Conservation (phyloP, 495 filamentous ascomycete species). For the Chaetomium fimeti region DNA sequence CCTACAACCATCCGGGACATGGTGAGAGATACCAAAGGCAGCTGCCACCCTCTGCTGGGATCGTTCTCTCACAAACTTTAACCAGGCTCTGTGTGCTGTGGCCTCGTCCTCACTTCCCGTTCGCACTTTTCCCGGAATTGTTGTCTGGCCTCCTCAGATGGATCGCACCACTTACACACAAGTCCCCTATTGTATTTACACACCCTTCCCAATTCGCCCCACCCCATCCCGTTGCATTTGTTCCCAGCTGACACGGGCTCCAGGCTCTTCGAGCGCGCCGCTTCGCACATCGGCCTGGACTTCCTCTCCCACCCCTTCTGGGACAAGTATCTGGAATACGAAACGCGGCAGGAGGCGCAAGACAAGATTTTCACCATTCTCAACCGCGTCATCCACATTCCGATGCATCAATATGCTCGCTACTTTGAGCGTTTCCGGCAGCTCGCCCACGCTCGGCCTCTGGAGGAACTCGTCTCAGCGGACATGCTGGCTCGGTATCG, state of each 20-base stretch:
- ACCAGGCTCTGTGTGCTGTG: slow-evolving; percentile 54
- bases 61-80: slow-evolving; percentile 57
- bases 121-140: slow-evolving; percentile 44
- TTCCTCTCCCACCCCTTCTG: slow-evolving; percentile 95
- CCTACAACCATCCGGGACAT: slow-evolving; percentile 41
- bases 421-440: slow-evolving; percentile 91
- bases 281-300: slow-evolving; percentile 81
- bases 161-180: slow-evolving; percentile 52
- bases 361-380: slow-evolving; percentile 87
- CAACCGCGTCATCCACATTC: slow-evolving; percentile 82
- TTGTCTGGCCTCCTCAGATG: slow-evolving; percentile 51
- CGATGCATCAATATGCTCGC: slow-evolving; percentile 93
- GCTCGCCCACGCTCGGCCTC: slow-evolving; percentile 68
- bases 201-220: slow-evolving; percentile 48
- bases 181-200: slow-evolving; percentile 59
- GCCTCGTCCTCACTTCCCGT: slow-evolving; percentile 43
- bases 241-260: slow-evolving; percentile 54
- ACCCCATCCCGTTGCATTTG: slow-evolving; percentile 32
- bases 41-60: slow-evolving; percentile 46
- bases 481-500: slow-evolving; percentile 69
- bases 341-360: slow-evolving; percentile 81
- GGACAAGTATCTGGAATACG: slow-evolving; percentile 98
- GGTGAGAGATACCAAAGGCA: slow-evolving; percentile 56
- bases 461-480: slow-evolving; percentile 67
- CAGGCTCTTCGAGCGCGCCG: slow-evolving; percentile 93